Evolutionary conservation across 148 eudicot species (phyloP).

Genomic region (Chenopodium quinoa): DNA sequence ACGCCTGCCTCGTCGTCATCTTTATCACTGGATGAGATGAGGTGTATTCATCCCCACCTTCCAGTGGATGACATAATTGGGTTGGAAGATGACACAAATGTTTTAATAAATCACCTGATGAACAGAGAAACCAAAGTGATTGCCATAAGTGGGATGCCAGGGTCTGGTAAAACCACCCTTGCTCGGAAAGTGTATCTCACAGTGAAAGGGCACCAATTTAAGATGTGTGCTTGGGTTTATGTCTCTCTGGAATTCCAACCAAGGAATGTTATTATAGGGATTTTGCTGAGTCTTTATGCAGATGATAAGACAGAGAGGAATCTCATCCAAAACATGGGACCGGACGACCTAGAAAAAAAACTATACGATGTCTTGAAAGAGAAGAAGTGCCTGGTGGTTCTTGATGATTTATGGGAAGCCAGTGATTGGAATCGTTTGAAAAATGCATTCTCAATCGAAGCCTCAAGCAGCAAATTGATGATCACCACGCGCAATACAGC

Average conservation of each 20-base stretch:
- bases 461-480: too few relatives aligned
- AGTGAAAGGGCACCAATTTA: neutral
- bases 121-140: neutral
- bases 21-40: neutral
- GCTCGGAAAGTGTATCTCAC: neutral
- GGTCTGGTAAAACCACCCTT: conserved; percentile 10
- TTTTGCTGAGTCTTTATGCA: neutral
- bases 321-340: too few relatives aligned
- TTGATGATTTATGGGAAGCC: conserved; percentile 6
- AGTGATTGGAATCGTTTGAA: neutral
- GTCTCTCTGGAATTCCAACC: neutral
- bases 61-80: conserved; percentile 4
- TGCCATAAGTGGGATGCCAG: neutral
- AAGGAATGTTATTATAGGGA: neutral
- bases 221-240: conserved; percentile 5
- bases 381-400: conserved; percentile 5
- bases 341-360: too few relatives aligned
- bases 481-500: too few relatives aligned
- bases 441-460: too few relatives aligned
- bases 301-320: neutral
- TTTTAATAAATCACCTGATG: neutral
- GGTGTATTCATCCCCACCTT: neutral
- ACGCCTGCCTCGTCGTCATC: neutral
- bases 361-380: neutral
- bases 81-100: neutral